These are phyloP conservation scores for Monilinia fructicola DNA, from an alignment of 2,329 filamentous ascomycete species.

Conservation along the genomic window DNA sequence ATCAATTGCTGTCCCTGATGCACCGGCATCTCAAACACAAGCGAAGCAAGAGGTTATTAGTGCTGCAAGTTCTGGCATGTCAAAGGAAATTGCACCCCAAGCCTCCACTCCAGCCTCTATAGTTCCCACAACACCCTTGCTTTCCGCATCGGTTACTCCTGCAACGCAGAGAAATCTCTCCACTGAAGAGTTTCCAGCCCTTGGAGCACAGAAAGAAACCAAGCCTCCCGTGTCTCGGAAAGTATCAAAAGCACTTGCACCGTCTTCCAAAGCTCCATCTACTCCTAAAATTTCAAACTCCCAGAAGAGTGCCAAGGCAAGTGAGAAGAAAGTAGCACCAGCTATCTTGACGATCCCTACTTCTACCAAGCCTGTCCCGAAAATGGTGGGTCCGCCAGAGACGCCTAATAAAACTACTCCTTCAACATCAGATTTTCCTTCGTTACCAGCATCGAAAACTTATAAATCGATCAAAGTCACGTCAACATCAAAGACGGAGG, in stretches of 20 bases:
- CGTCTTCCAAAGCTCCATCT: constrained; percentile 22
- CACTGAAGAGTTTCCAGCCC: constrained; percentile 59
- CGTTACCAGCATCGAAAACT: constrained; percentile 47
- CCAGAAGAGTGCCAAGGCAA: constrained; percentile 26
- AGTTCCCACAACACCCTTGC: constrained; percentile 47
- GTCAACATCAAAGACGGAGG: constrained; percentile 63
- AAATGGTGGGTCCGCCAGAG: constrained; percentile 34
- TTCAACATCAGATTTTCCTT: constrained; percentile 49
- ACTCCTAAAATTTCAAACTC: constrained; percentile 19
- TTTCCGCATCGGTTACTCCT: constrained; percentile 34
- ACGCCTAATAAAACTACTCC: constrained; percentile 28
- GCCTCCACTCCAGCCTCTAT: constrained; percentile 28
- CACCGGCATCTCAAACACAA: constrained; percentile 19
- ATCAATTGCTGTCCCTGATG: not conserved
- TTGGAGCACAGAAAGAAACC: constrained; percentile 42
- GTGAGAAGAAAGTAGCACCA: constrained; percentile 34
- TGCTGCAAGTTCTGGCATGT: constrained; percentile 48
- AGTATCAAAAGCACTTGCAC: constrained; percentile 24
- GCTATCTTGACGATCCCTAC: constrained; percentile 48
- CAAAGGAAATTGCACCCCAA: constrained; percentile 46
- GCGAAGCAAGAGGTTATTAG: constrained; percentile 49
- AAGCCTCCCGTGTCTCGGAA: constrained; percentile 28
- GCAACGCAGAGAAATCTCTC: constrained; percentile 8
- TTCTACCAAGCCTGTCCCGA: constrained; percentile 45
- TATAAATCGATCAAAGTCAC: constrained; percentile 70